Evolutionary conservation across 306 rosid genomes (phyloP).

Genomic region (Sindora glabra): DNA sequence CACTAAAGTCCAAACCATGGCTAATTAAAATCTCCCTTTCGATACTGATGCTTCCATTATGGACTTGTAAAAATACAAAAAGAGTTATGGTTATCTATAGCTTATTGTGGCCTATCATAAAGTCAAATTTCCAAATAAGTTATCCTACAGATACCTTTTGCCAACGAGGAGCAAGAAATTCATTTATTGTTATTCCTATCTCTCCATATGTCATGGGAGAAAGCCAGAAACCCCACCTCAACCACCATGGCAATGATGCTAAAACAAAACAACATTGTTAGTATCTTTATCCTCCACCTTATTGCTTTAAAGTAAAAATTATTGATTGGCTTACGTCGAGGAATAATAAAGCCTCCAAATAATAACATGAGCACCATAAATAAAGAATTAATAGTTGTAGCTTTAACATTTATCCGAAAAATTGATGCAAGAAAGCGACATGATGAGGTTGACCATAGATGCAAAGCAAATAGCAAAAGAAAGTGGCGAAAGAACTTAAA

Average conservation of each 20-base stretch:
- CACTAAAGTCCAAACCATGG: too few relatives aligned
- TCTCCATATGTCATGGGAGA: constrained; percentile 31
- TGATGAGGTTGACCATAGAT: constrained; percentile 46
- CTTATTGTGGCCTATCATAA: too few relatives aligned
- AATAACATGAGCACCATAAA: constrained; percentile 35
- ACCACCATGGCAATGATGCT: constrained; percentile 53
- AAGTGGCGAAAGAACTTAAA: constrained; percentile 47
- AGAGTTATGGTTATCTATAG: too few relatives aligned
- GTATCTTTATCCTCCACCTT: not conserved
- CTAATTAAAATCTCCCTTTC: too few relatives aligned
- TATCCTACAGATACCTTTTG: constrained; percentile 4
- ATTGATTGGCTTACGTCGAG: constrained; percentile 31
- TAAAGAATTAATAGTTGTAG: constrained; percentile 39
- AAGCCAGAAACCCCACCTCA: constrained; percentile 31
- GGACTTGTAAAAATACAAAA: too few relatives aligned
- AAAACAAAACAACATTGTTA: constrained; percentile 23
- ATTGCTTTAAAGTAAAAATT: not conserved
- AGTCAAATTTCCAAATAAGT: not conserved
- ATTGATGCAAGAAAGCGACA: constrained; percentile 46
- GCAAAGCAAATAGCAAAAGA: constrained; percentile 41
- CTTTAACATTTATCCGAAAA: constrained; percentile 43
- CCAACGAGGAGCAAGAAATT: constrained; percentile 26
- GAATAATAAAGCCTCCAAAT: constrained; percentile 61
- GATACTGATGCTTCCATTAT: too few relatives aligned
- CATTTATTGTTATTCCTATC: constrained; percentile 24